Conservation (phyloP, 495 filamentous ascomycete species). For the Jackrogersella minutella region DNA sequence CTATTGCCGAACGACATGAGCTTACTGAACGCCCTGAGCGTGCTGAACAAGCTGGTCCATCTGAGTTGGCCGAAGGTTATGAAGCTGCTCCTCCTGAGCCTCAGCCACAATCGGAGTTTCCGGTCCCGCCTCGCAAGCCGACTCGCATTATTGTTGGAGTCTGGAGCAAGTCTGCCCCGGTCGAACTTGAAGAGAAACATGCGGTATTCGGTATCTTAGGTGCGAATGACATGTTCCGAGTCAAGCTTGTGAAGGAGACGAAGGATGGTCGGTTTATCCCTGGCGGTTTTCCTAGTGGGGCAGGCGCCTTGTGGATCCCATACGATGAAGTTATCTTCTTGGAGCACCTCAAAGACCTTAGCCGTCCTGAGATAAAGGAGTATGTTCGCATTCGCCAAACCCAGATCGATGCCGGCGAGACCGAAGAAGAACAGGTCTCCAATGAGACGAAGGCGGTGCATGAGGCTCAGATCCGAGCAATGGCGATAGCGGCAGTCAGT, state of each 20-base stretch:
- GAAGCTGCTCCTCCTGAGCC: constrained; percentile 12
- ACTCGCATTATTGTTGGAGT: constrained; percentile 59
- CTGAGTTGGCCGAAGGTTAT: neutral
- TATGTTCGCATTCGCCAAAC: constrained; percentile 60
- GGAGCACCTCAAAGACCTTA: constrained; percentile 52
- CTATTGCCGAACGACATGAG: constrained; percentile 26
- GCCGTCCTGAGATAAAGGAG: constrained; percentile 61
- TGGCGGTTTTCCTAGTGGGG: constrained; percentile 60
- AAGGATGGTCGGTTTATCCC: constrained; percentile 56
- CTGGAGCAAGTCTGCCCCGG: constrained; percentile 56
- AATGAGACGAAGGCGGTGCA: constrained; percentile 59
- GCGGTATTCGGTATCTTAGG: constrained; percentile 62
- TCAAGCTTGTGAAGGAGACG: constrained; percentile 60
- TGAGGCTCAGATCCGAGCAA: constrained; percentile 55
- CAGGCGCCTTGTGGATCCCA: constrained; percentile 62
- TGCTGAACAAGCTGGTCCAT: neutral
- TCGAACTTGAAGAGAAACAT: constrained; percentile 53
- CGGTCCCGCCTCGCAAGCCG: constrained; percentile 44
- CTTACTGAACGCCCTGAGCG: constrained; percentile 20
- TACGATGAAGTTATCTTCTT: constrained; percentile 63
- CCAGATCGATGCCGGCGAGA: constrained; percentile 58
- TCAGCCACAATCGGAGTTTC: constrained; percentile 28
- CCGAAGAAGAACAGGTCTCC: constrained; percentile 49
- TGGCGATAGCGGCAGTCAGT: neutral
- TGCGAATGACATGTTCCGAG: constrained; percentile 61